phyloP scores from a whole-genome alignment of 306 rosid species.

The Oemleria cerasiformis region DNA sequence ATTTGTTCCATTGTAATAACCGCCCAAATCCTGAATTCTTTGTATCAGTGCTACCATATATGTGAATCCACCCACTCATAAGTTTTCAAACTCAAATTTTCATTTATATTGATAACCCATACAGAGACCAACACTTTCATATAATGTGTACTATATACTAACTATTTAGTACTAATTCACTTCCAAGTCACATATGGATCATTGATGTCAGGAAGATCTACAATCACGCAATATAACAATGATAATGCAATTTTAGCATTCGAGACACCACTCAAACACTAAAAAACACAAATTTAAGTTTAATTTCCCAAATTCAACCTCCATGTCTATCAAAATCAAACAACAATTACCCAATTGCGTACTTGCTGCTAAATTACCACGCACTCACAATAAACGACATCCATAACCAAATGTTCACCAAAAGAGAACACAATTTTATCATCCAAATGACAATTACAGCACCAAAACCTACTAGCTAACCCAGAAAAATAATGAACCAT shows the following conservation, averaged over 20 bases:
- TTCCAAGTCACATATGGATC: background rate
- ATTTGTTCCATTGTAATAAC: background rate
- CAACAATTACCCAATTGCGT: background rate
- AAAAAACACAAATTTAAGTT: background rate
- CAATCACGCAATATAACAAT: background rate
- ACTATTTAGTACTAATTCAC: background rate
- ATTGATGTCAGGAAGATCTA: background rate
- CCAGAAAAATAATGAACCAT: background rate
- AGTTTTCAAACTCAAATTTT: background rate
- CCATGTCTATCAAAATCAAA: background rate
- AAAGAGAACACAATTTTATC: background rate
- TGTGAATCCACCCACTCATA: background rate
- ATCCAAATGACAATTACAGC: background rate
- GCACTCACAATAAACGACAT: background rate
- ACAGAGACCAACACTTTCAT: background rate
- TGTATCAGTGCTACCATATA: background rate
- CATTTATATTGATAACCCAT: too few relatives aligned
- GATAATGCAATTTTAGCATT: background rate
- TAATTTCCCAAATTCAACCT: background rate
- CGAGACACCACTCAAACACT: background rate
- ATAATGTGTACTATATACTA: background rate
- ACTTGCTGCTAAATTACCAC: background rate
- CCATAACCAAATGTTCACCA: slow-evolving; percentile 21
- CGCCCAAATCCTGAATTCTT: background rate
- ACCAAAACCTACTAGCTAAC: background rate